Base-by-base conservation (phyloP, 2,329 filamentous ascomycete genomes). In the Apiospora koreana region DNA sequence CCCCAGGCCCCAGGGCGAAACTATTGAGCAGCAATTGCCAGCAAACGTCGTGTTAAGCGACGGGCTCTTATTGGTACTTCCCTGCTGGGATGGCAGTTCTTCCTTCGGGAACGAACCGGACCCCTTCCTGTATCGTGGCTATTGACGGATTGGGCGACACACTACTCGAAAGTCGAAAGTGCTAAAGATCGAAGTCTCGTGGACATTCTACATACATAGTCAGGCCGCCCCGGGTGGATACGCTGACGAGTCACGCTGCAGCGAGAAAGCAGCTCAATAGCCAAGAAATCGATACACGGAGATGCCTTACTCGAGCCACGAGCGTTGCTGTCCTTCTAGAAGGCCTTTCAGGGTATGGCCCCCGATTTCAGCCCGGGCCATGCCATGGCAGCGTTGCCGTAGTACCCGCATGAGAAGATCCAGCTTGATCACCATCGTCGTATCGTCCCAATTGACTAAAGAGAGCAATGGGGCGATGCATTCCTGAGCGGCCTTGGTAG, bases 201-300 rank as follows among this genome's bases (percentile, higher is more conserved):
- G 54, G 54, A 35, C 54, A 38, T 62, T 62, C 54, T 62, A 62
- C 18, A n/a, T n/a, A n/a, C n/a, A n/a, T n/a, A n/a, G n/a, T 62
- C 31, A 62, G 54, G 54, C 54, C 28, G 54, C 54, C 28, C 54
- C 54, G 54, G 54, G 54, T 62, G 54, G 54, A 38, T 62, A 62
- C 54, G 54, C 54, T 38, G 28, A 38, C 31, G 54, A 62, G 54
- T 62, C 54, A 38, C 54, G 54, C 54, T 4, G 54, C 54, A 38
- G 18, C 16, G 31, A 62, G 31, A 38, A 31, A 9, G 28, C 28
- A 58, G 50, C 50, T 35, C 28, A 8, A 35, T 14, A 16, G 28
- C 28, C 28, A 58, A 58, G 50, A 28, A 58, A 58, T 58, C 28
- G 31, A 21, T 28, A 35, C 31, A 31, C 18, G 31, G 50, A 38